Evolutionary conservation across 352 stramenopile species (phyloP).

Genomic region (Aphanomyces astaci): DNA sequence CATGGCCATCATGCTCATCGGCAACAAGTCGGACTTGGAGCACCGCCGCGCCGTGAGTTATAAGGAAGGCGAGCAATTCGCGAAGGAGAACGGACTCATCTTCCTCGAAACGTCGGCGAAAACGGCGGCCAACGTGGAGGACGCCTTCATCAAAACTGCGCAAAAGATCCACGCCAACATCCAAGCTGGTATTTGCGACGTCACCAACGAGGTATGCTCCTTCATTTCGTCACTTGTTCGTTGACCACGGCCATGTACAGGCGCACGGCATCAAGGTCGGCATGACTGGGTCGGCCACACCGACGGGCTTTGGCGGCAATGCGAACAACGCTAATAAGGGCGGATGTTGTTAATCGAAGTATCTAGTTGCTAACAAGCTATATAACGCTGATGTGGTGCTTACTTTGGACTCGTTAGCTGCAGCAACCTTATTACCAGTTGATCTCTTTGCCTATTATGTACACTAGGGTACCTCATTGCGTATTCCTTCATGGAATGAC

Average conservation of each 20-base stretch:
- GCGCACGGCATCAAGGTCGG: conserved; percentile 85
- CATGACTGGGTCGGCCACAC: conserved; percentile 73
- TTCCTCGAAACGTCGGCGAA: conserved; percentile 99
- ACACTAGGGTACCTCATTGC: too few species aligned
- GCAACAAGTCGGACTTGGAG: conserved; percentile 98
- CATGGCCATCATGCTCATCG: conserved; percentile 99
- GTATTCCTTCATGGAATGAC: not conserved
- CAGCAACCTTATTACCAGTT: too few species aligned
- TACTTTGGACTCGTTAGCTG: too few species aligned
- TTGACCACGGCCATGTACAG: conserved; percentile 25
- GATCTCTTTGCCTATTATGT: too few species aligned
- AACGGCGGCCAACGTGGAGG: conserved; percentile 98
- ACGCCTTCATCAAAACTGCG: conserved; percentile 93
- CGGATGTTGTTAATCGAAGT: conserved; percentile 71
- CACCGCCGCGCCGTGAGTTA: conserved; percentile 92
- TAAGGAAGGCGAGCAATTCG: conserved; percentile 98
- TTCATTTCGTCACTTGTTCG: not conserved
- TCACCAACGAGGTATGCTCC: conserved; percentile 84
- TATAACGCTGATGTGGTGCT: not conserved
- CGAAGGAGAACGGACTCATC: conserved; percentile 98
- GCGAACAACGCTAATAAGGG: conserved; percentile 51
- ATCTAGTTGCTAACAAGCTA: not conserved
- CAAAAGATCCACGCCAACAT: conserved; percentile 96
- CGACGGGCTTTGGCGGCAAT: conserved; percentile 65
- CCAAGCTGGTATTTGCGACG: conserved; percentile 89